Evolutionary conservation across 805 yeast species (phyloP).

Genomic region (Candida ficus): DNA sequence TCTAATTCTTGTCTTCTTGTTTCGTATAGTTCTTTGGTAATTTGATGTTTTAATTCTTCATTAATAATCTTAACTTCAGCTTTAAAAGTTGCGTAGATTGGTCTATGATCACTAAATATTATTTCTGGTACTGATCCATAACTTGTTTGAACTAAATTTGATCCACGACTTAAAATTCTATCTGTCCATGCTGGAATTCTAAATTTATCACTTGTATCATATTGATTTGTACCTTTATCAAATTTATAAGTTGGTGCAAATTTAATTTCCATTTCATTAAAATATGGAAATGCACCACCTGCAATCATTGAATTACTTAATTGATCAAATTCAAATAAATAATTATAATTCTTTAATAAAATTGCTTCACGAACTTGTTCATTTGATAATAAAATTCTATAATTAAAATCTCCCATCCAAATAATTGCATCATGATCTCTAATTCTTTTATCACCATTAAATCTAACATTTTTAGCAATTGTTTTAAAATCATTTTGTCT

Average conservation of each 20-base stretch:
- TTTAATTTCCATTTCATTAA: slow-evolving; percentile 70
- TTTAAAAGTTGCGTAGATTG: slow-evolving; percentile 70
- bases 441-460: slow-evolving; percentile 52
- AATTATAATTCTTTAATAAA: slow-evolving; percentile 39
- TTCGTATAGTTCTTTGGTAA: slow-evolving; percentile 55
- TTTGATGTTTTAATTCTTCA: slow-evolving; percentile 42
- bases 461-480: slow-evolving; percentile 62
- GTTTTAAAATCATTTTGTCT: slow-evolving; percentile 84
- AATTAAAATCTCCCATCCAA: slow-evolving; percentile 94
- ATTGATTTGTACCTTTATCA: slow-evolving; percentile 75
- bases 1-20: slow-evolving; percentile 26
- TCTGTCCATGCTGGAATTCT: slow-evolving; percentile 99
- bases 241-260: slow-evolving; percentile 94
- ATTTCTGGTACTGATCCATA: slow-evolving; percentile 58
- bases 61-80: slow-evolving; percentile 64
- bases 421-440: slow-evolving; percentile 78
- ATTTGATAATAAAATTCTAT: slow-evolving; percentile 66
- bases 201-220: slow-evolving; percentile 88
- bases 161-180: slow-evolving; percentile 65
- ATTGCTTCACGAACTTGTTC: slow-evolving; percentile 63
- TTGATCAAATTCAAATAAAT: slow-evolving; percentile 71
- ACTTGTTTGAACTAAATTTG: slow-evolving; percentile 48
- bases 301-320: slow-evolving; percentile 66
- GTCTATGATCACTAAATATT: slow-evolving; percentile 82
- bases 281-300: slow-evolving; percentile 77